These are phyloP conservation scores for Fusarium sp. DNA, from an alignment of 2,329 filamentous ascomycete species.

Conservation along the genomic window DNA sequence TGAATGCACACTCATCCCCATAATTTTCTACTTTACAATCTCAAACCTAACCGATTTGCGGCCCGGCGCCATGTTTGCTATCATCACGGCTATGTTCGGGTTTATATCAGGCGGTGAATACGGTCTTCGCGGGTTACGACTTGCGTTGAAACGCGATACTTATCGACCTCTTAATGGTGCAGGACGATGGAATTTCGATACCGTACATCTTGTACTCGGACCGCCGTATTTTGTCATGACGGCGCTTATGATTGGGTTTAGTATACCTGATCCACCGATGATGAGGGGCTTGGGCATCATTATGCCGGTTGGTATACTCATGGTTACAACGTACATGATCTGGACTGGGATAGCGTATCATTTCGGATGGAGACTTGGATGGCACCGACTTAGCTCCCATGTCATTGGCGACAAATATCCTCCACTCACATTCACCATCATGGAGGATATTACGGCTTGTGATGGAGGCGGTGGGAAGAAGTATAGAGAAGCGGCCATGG, in stretches of 20 bases:
- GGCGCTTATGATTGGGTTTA: constrained; percentile 36
- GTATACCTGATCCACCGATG: constrained; percentile 31
- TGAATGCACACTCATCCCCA: constrained; percentile 53
- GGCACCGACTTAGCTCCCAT: constrained; percentile 27
- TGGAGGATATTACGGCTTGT: constrained; percentile 34
- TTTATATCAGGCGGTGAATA: constrained; percentile 61
- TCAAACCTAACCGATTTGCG: constrained; percentile 46
- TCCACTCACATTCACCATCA: constrained; percentile 23
- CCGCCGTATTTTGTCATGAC: constrained; percentile 36
- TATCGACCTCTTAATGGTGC: constrained; percentile 18
- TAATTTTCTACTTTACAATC: constrained; percentile 60
- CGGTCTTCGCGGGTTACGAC: constrained; percentile 40
- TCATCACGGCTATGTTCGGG: constrained; percentile 62
- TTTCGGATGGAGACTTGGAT: constrained; percentile 16
- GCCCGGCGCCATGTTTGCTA: constrained; percentile 54
- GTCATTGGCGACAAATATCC: constrained; percentile 19
- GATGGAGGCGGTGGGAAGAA: constrained; percentile 24
- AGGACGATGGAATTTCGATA: constrained; percentile 31
- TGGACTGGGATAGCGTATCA: constrained; percentile 28
- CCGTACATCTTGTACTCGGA: constrained; percentile 24
- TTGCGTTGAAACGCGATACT: constrained; percentile 16
- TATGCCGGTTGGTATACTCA: constrained; percentile 34
- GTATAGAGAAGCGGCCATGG: constrained; percentile 28
- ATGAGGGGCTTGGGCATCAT: constrained; percentile 35
- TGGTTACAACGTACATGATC: constrained; percentile 34